Conservation (phyloP, 176 grass and related monocot genomes). For the Carex cristatella region DNA sequence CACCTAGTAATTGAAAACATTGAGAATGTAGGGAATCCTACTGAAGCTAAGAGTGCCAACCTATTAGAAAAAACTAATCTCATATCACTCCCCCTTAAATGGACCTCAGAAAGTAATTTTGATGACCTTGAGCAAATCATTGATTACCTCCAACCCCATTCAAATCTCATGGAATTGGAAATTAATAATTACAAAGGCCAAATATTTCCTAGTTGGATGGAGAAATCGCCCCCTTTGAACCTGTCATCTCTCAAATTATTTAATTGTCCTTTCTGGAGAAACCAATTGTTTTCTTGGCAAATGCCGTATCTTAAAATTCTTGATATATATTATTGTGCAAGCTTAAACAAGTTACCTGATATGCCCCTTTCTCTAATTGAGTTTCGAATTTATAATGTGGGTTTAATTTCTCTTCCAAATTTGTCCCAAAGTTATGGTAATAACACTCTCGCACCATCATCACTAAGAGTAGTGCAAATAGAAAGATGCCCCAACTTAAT, state of each 20-base stretch:
- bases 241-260: not conserved
- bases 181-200: constrained; percentile 33
- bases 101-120: not conserved
- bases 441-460: not conserved
- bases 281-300: no score
- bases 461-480: constrained; percentile 19
- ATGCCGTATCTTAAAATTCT: constrained; percentile 26
- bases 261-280: no score
- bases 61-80: constrained; percentile 23
- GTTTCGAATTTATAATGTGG: not conserved
- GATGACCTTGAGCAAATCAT: constrained; percentile 17
- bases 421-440: not conserved
- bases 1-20: constrained; percentile 14
- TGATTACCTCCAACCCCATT: constrained; percentile 29
- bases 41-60: constrained; percentile 1
- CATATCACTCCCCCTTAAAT: not conserved
- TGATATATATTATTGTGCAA: constrained; percentile 6
- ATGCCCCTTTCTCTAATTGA: constrained; percentile 22
- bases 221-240: not conserved
- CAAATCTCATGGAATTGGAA: not conserved
- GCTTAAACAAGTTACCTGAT: constrained; percentile 13
- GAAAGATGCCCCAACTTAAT: not conserved
- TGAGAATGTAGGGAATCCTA: not conserved
- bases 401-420: constrained; percentile 19
- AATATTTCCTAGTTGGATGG: constrained; percentile 31